phyloP scores from a whole-genome alignment of 352 stramenopile genomes.

The Phytophthora ohioensis region DNA sequence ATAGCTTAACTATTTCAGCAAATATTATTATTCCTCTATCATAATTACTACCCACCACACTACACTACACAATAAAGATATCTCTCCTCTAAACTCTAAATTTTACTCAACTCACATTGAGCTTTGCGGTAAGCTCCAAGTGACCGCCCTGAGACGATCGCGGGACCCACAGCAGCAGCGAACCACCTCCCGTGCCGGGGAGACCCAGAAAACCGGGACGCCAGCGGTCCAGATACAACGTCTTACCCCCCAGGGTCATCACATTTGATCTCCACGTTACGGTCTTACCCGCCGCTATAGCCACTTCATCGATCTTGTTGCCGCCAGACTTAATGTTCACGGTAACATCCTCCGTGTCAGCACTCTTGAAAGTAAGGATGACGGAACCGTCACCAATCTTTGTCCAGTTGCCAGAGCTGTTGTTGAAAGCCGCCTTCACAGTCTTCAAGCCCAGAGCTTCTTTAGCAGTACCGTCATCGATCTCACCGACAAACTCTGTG shows the following conservation, averaged over 20 bases:
- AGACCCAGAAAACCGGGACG: conserved; percentile 45
- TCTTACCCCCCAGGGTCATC: conserved; percentile 43
- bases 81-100: conserved; percentile 17
- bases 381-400: conserved; percentile 43
- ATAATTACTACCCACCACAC: conserved; percentile 17
- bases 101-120: conserved; percentile 43
- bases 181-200: conserved; percentile 43
- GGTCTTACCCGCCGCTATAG: conserved; percentile 35
- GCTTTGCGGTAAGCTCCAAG: conserved; percentile 32
- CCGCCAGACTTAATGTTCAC: conserved; percentile 57
- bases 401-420: conserved; percentile 46
- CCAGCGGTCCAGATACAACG: conserved; percentile 54
- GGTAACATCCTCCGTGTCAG: conserved; percentile 43
- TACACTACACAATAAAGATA: conserved; percentile 9
- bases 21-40: conserved; percentile 21
- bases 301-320: conserved; percentile 37
- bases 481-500: conserved; percentile 54
- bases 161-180: conserved; percentile 51
- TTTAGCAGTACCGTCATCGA: conserved; percentile 54
- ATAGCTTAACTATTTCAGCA: not conserved
- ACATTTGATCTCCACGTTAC: conserved; percentile 48
- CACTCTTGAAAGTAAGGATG: conserved; percentile 45
- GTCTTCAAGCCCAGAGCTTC: conserved; percentile 53
- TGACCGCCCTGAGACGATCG: conserved; percentile 34
- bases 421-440: conserved; percentile 51